These are phyloP conservation scores for Fusarium agapanthi DNA, from an alignment of 2,329 filamentous ascomycete genomes.

Conservation along the genomic window DNA sequence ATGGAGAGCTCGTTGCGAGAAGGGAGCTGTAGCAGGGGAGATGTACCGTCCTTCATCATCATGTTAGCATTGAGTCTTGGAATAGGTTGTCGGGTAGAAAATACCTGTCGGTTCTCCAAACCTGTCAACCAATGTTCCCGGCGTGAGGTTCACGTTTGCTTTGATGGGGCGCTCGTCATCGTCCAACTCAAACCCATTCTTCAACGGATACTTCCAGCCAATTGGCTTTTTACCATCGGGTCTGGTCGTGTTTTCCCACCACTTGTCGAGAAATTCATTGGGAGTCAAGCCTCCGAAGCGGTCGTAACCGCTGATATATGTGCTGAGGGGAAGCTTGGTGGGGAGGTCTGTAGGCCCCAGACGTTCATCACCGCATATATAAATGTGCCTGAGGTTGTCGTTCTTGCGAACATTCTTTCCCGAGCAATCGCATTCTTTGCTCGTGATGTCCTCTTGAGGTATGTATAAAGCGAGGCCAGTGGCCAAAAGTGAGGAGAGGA, in stretches of 20 bases:
- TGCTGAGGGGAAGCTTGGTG: constrained; percentile 12
- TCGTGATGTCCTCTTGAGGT: not conserved
- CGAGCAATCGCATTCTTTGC: not conserved
- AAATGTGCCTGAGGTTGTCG: not conserved
- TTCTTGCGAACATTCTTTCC: not conserved
- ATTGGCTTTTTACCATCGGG: not conserved
- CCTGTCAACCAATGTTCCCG: constrained; percentile 55
- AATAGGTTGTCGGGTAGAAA: no score
- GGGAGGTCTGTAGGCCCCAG: constrained; percentile 14
- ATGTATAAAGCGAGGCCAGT: constrained; percentile 1
- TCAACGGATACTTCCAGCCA: constrained; percentile 13
- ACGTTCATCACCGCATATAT: constrained; percentile 18
- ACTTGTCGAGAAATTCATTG: constrained; percentile 12
- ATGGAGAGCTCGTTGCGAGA: constrained; percentile 21
- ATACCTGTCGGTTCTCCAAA: constrained; percentile 49
- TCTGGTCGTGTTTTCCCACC: constrained; percentile 5
- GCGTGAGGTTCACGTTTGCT: constrained; percentile 50
- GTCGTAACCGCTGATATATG: constrained; percentile 16
- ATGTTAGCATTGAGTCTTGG: not conserved
- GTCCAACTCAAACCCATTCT: constrained; percentile 50
- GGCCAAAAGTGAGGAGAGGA: constrained; percentile 2
- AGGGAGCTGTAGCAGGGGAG: constrained; percentile 25
- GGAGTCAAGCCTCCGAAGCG: constrained; percentile 23
- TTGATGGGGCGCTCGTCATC: constrained; percentile 48
- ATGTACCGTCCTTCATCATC: constrained; percentile 5